Conservation (phyloP, 2,329 filamentous ascomycete species). For the Aspergillus ustus region DNA sequence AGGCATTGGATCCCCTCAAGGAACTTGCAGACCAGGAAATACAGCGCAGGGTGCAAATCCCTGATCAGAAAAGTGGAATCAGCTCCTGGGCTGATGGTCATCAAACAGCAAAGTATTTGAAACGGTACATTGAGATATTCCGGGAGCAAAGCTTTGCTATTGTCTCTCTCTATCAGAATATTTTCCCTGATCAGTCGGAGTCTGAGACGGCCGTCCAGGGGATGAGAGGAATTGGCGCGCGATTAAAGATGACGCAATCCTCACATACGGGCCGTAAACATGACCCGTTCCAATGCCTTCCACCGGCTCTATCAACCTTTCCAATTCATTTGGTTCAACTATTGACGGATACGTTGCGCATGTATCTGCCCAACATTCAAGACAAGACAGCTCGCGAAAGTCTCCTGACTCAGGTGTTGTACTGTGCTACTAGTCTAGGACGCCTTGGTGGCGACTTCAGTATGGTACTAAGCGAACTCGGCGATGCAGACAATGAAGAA, state of each 20-base stretch:
- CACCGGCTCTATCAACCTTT: constrained; percentile 80
- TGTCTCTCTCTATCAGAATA: constrained; percentile 89
- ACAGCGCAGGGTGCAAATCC: constrained; percentile 44
- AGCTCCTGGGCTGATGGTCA: constrained; percentile 64
- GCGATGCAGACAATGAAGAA: constrained; percentile 45
- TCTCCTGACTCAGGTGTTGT: constrained; percentile 87
- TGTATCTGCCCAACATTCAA: constrained; percentile 79
- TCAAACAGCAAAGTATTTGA: constrained; percentile 91
- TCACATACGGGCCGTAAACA: constrained; percentile 28
- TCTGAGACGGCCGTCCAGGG: constrained; percentile 34
- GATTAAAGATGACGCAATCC: constrained; percentile 28
- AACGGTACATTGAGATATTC: constrained; percentile 96
- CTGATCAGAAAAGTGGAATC: constrained; percentile 30
- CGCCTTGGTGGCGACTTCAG: constrained; percentile 92
- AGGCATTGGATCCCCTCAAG: constrained; percentile 80
- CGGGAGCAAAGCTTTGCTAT: constrained; percentile 97
- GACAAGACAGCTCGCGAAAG: constrained; percentile 84
- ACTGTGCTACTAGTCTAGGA: constrained; percentile 89
- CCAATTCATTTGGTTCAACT: constrained; percentile 81
- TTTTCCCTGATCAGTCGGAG: constrained; percentile 66
- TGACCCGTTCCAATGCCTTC: constrained; percentile 58
- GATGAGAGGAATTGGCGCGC: constrained; percentile 34
- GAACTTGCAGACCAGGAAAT: constrained; percentile 90
- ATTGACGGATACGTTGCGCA: constrained; percentile 74
- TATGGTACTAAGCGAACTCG: constrained; percentile 73